Evolutionary conservation across 2,329 filamentous ascomycete species (phyloP), one percentile per base, ranked within the genome.

Genomic region (Penicillium sp.): DNA sequence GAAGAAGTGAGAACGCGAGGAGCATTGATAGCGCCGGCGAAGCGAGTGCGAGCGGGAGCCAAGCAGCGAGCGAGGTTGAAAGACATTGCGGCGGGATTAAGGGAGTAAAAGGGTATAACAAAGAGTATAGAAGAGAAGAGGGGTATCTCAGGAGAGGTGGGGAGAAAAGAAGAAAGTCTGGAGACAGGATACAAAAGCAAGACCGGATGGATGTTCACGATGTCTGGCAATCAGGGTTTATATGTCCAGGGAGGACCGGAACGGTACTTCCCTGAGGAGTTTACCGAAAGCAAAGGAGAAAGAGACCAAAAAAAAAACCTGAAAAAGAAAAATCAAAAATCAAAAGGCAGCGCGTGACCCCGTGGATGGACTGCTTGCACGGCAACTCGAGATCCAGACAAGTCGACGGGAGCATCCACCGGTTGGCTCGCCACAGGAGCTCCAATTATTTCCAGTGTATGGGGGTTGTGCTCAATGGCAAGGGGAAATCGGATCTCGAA

Each of bases 391-490:
- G 56, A 57, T 53, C 62, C 55, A 63, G 56, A 57, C 56, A 54
- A 44, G 22, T 48, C 46, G 53, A 47, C 44, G 56, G 45, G 56
- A 64, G 46, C 56, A 61, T 57, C 62, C 63, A 64, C 49, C 58
- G 62, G 55, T 61, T 52, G 48, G 48, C 56, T 63, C 57, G 51
- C 55, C 58, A 63, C 51, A 45, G 45, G 31, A 42, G 30, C 46
- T 35, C 41, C 39, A 36, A 35, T 45, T 49, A 44, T 38, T 35
- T 16, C 33, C n/a, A 18, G n/a, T 18, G 6, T 16, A 7, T 18
- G n/a, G 33, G n/a, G 6, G 8, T 9, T 35, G 33, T n/a, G 14
- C 30, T 5, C 6, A 13, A 10, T 14, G 7, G 14, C 3, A 28
- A 13, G 13, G 5, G 30, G 30, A 33, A 33, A 10, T 33, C 5